These are phyloP conservation scores for Onygenales sp. DNA, from an alignment of 2,329 filamentous ascomycete species.

Conservation along the genomic window DNA sequence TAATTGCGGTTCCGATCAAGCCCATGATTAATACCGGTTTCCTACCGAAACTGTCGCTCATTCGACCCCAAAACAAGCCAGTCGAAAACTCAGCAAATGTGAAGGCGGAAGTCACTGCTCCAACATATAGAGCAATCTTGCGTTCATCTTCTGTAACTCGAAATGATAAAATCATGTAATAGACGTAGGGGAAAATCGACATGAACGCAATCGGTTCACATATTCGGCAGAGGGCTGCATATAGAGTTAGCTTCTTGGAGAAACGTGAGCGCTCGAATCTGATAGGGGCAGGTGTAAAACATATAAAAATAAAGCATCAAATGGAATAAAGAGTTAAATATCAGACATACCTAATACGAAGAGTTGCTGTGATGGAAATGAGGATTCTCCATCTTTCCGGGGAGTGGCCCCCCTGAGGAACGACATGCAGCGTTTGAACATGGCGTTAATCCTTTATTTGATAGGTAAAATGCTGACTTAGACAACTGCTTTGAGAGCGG, in stretches of 20 bases:
- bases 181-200: constrained; percentile 98
- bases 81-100: constrained; percentile 92
- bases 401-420: neutral
- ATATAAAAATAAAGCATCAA: constrained; percentile 4
- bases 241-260: neutral
- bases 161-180: constrained; percentile 94
- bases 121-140: constrained; percentile 83
- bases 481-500: no score
- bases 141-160: constrained; percentile 67
- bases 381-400: constrained; percentile 23
- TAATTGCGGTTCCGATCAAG: constrained; percentile 82
- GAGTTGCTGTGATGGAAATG: constrained; percentile 51
- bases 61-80: constrained; percentile 81
- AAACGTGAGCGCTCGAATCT: neutral
- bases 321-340: neutral
- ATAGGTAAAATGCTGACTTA: neutral
- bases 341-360: constrained; percentile 42
- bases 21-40: constrained; percentile 88
- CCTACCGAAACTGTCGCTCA: constrained; percentile 85
- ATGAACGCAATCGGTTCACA: constrained; percentile 99
- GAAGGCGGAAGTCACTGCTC: constrained; percentile 93
- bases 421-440: neutral
- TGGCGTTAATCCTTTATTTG: neutral
- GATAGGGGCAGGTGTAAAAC: constrained; percentile 1
- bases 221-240: constrained; percentile 76